Evolutionary conservation across 495 filamentous ascomycete species (phyloP).

Genomic region (Neurospora discreta): DNA sequence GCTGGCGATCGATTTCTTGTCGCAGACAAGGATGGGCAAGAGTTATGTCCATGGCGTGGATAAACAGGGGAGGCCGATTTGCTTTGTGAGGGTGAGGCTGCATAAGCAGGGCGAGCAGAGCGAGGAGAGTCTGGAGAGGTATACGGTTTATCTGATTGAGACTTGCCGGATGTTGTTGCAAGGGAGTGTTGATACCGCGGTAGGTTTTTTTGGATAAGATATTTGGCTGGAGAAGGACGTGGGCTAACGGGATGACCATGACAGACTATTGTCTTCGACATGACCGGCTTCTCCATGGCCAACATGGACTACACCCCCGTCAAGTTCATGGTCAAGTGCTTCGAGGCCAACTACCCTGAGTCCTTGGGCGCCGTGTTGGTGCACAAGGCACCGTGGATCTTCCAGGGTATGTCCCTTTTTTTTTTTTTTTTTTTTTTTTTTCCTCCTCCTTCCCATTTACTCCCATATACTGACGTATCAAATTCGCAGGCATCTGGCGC

Average conservation of each 20-base stretch:
- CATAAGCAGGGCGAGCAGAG: constrained; percentile 75
- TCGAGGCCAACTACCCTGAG: constrained; percentile 98
- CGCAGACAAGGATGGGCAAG: constrained; percentile 85
- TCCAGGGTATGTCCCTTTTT: constrained; percentile 55
- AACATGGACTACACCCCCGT: constrained; percentile 99
- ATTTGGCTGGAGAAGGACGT: no score
- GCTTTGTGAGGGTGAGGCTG: constrained; percentile 69
- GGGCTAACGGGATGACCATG: no score
- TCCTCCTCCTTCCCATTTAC: no score
- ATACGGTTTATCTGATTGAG: constrained; percentile 91
- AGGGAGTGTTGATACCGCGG: constrained; percentile 80
- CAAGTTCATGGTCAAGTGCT: constrained; percentile 99
- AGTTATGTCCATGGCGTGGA: constrained; percentile 86
- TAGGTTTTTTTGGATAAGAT: constrained; percentile 14
- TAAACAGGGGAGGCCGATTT: constrained; percentile 77
- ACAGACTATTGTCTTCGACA: constrained; percentile 83
- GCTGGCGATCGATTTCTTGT: constrained; percentile 65
- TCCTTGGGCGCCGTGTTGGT: constrained; percentile 85
- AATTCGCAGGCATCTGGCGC: constrained; percentile 56
- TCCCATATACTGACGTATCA: background rate
- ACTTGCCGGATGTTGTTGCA: constrained; percentile 73
- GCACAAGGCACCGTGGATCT: constrained; percentile 94
- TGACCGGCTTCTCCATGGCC: constrained; percentile 82
- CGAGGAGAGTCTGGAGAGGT: constrained; percentile 69
- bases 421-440: no score